Evolutionary conservation across 2,329 filamentous ascomycete genomes (phyloP).

Genomic region (Penicillium sp.): DNA sequence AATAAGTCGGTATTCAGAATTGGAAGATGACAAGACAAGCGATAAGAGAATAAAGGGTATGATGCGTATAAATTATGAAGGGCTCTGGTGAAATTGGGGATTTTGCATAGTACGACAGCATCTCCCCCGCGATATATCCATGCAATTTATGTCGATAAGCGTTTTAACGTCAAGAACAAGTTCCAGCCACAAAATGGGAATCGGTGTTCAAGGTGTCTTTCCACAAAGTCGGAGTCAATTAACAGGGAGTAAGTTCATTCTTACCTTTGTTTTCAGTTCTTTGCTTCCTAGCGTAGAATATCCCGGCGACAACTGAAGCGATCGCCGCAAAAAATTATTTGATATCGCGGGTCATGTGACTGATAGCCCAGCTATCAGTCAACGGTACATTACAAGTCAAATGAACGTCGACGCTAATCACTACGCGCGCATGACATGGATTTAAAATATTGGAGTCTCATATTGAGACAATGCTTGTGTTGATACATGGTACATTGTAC

Average conservation of each 20-base stretch:
- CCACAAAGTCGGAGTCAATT: background rate
- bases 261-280: slow-evolving; percentile 17
- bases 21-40: background rate
- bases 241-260: background rate
- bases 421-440: background rate
- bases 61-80: background rate
- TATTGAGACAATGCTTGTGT: background rate
- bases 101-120: background rate
- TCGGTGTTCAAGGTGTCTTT: no score
- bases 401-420: background rate
- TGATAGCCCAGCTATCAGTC: slow-evolving; percentile 13
- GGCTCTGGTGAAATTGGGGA: background rate
- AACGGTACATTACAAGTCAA: background rate
- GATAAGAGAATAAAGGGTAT: background rate
- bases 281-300: slow-evolving; percentile 10
- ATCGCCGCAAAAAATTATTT: slow-evolving; percentile 24
- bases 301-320: slow-evolving; percentile 8
- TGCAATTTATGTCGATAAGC: slow-evolving; percentile 12
- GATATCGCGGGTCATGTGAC: slow-evolving; percentile 25
- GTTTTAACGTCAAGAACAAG: background rate
- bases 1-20: background rate
- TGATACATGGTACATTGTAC: slow-evolving; percentile 16
- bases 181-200: background rate
- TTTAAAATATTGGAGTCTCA: background rate
- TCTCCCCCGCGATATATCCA: slow-evolving; percentile 10